phyloP scores from a whole-genome alignment of 345 rosid genomes.

The Melaleuca alternifolia region DNA sequence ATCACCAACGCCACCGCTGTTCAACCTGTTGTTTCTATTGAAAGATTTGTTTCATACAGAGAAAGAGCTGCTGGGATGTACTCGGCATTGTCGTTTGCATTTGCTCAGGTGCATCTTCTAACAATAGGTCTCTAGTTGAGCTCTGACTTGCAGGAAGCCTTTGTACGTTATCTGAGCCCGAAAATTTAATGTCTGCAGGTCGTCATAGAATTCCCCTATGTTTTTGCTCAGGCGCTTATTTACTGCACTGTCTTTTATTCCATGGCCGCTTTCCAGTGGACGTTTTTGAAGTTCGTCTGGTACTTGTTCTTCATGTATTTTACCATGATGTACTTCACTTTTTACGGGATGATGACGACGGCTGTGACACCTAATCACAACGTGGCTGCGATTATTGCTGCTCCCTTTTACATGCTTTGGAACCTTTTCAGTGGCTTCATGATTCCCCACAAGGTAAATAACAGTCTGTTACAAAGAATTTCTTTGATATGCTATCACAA shows the following conservation, averaged over 20 bases:
- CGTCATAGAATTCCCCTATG: conserved; percentile 89
- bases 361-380: conserved; percentile 95
- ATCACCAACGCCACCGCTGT: conserved; percentile 85
- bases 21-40: conserved; percentile 95
- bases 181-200: conserved; percentile 31
- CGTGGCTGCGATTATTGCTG: conserved; percentile 82
- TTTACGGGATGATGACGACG: conserved; percentile 97
- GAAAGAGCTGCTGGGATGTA: conserved; percentile 98
- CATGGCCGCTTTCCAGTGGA: conserved; percentile 88
- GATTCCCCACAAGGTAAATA: conserved; percentile 84
- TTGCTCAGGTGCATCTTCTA: conserved; percentile 63
- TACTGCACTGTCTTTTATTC: conserved; percentile 82
- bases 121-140: neutral
- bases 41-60: conserved; percentile 87
- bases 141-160: neutral
- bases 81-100: conserved; percentile 83
- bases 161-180: neutral
- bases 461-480: neutral
- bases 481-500: neutral
- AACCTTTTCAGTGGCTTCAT: conserved; percentile 96
- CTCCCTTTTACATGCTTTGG: conserved; percentile 99
- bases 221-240: conserved; percentile 60
- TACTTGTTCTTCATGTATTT: conserved; percentile 92
- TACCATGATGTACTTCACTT: conserved; percentile 81
- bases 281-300: conserved; percentile 69